Percentiles rank a stretch among this genome's conserved stretches.
phyloP scores from a whole-genome alignment of 257 asterid species.

The Solanum dulcamara region DNA sequence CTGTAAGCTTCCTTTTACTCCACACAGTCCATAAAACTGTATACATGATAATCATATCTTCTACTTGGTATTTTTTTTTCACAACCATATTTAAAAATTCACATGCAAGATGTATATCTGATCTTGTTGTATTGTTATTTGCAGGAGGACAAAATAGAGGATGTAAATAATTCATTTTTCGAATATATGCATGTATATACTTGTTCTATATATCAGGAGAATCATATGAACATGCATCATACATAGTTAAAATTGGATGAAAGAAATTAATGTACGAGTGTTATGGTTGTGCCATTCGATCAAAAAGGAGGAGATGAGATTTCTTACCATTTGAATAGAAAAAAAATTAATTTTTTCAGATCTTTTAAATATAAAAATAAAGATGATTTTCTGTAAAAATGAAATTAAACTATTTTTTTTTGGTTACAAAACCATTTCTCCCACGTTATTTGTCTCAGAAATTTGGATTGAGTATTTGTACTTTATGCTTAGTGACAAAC shows the following conservation, averaged over 20 bases:
- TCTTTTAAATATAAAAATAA: not conserved
- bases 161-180: not conserved
- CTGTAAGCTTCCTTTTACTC: not conserved
- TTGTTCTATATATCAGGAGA: not conserved
- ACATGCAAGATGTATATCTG: not conserved
- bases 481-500: too few relatives aligned
- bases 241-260: not conserved
- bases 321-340: not conserved
- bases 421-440: too few relatives aligned
- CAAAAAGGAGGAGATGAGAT: not conserved
- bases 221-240: not conserved
- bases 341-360: not conserved
- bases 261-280: not conserved
- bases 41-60: not conserved
- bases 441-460: too few relatives aligned
- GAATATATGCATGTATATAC: not conserved
- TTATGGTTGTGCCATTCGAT: not conserved
- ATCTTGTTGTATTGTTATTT: not conserved
- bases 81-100: not conserved
- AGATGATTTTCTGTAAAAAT: too few relatives aligned
- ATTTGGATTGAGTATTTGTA: too few relatives aligned
- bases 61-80: not conserved
- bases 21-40: not conserved
- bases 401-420: too few relatives aligned
- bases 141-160: not conserved